Base-by-base conservation (phyloP, 148 eudicot genomes). In the Mesembryanthemum crystallinum region DNA sequence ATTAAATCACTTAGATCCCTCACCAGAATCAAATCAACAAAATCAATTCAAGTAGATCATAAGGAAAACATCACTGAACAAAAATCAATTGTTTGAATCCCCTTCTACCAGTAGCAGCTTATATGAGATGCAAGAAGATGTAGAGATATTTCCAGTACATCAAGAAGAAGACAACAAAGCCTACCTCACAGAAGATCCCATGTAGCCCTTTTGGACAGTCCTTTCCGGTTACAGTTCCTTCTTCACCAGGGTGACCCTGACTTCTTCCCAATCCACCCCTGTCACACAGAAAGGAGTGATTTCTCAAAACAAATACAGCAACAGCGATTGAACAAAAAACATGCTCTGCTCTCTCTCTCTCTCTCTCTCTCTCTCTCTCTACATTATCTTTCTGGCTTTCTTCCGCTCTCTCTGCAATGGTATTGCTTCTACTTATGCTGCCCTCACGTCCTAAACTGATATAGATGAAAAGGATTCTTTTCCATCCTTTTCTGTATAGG, bases 151-250 rank as follows among this genome's bases (percentile, higher is more conserved):
- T 66, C 5, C 42, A 54, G 57, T 29, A 20, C 45, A 64, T 32
- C 29, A 64, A 57, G 18, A 71, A 24, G 67, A 59, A 81, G 64
- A 65, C 58, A 69, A 23, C 29, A 45, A 77, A 74, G 47, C 37
- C 11, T 80, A 92, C 99, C 96, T 87, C 82, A 81, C 99, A 95
- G 81, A 95, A 95, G 71, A 88, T 86, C 52, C 99, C 99, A 73
- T 87, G 90, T 17, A 95, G 99, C 75, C 99, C 99, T 73, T 78
- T 79, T 0, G 99, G 99, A 79, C 99, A 95, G 39, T 83, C 79
- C 86, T 87, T 92, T 73, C 99, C 99, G 32, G 94, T 92, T 70
- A 95, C 76, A 60, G 94, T 90, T 82, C 99, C 99, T 78, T 86
- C 90, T 83, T 87, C 91, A 51, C 97, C 99, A 64, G 88, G 85